Evolutionary conservation across 768 basidiomycete genomes (phyloP), one percentile per base, ranked within the genome.

Genomic region (Tulasnella sp.): DNA sequence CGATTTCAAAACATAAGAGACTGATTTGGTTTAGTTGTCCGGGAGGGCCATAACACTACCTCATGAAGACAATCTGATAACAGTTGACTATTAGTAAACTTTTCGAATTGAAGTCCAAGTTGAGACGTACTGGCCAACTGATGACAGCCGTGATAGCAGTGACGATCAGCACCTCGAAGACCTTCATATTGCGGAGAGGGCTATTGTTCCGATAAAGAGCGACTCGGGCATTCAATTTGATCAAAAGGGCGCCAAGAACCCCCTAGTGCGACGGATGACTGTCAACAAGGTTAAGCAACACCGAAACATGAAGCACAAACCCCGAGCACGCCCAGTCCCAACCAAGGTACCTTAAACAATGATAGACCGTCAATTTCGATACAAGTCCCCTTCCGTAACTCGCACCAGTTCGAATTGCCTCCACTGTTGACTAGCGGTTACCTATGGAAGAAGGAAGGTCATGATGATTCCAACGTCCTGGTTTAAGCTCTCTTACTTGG

Each of bases 101-200:
- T 38, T 42, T 8, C 40, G 73, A 19, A 42, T 14, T 18, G 39
- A 74, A 34, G n/a, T 24, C 40, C 42, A 27, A 34, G 18, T 18
- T 31, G 58, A 71, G 3, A 42, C 56, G 38, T 79, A 92, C 92
- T 75, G 92, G 85, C 83, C 92, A 93, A 83, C 91, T 91, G 40
- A 92, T 86, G 27, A 91, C 90, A n/a, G 91, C 92, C 18, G 92
- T 93, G 42, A 92, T 85, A 0, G 91, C 91, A 78, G 89, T 89
- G 74, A 88, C 89, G 36, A 86, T 88, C 21, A 91, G 84, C 1
- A 93, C 92, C 82, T 93, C 92, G 8, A 91, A 82, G 7, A 92
- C 85, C 24, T 92, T 92, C 89, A 89, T 92, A 8, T 91, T 87
- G 39, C 86, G 83, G 14, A 93, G 82, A 24, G 87, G 83, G 79